These are phyloP conservation scores for Boletus rufocinnamomeus DNA, from an alignment of 768 basidiomycete genomes.

Conservation along the genomic window DNA sequence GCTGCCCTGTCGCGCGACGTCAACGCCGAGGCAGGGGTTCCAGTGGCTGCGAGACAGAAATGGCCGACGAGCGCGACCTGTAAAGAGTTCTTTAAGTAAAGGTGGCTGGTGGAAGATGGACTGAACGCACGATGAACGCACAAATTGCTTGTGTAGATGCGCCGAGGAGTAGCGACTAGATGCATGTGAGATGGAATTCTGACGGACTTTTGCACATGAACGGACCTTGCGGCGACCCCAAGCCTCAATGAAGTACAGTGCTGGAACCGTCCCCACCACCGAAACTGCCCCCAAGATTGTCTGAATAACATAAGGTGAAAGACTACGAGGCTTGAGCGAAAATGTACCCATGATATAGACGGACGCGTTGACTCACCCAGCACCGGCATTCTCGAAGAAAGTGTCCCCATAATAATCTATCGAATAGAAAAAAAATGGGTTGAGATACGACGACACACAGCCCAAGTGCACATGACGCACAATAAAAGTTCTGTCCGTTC, in stretches of 20 bases:
- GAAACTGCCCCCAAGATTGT: conserved; percentile 75
- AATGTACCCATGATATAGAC: neutral
- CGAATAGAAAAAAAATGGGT: conserved; percentile 8
- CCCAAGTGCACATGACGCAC: conserved; percentile 39
- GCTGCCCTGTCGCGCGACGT: conserved; percentile 60
- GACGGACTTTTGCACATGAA: neutral
- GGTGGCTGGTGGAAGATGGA: neutral
- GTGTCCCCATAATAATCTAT: conserved; percentile 81
- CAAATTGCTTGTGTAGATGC: conserved; percentile 61
- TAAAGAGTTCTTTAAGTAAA: neutral
- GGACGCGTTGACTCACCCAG: conserved; percentile 42
- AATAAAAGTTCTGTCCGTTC: conserved; percentile 82
- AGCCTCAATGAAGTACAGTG: conserved; percentile 65
- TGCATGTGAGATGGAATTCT: neutral
- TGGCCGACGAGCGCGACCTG: conserved; percentile 75
- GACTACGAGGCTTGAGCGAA: conserved; percentile 31
- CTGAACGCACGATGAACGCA: conserved; percentile 53
- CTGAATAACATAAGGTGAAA: conserved; percentile 74
- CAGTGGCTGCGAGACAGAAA: conserved; percentile 57
- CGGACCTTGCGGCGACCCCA: conserved; percentile 70
- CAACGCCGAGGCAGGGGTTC: conserved; percentile 47
- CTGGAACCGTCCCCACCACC: conserved; percentile 70
- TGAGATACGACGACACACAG: neutral
- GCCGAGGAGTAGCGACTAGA: conserved; percentile 65
- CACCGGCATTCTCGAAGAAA: conserved; percentile 77